Evolutionary conservation across 768 basidiomycete species (phyloP).

Genomic region (Clathrus columnatus): DNA sequence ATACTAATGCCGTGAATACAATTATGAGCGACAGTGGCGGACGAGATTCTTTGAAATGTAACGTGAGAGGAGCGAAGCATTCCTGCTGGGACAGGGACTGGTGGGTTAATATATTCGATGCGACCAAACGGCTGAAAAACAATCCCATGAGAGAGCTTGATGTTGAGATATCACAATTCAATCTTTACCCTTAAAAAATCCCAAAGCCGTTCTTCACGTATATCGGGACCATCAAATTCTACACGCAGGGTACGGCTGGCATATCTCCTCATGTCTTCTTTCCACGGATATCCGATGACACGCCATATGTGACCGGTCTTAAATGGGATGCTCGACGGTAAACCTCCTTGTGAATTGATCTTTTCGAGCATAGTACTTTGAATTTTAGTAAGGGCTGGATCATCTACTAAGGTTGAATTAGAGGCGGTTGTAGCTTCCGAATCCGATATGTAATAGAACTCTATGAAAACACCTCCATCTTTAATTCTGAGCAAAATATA

Average conservation of each 20-base stretch:
- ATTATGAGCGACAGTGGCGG: conserved; percentile 79
- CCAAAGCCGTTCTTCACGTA: conserved; percentile 73
- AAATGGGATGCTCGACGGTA: conserved; percentile 57
- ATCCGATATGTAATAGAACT: conserved; percentile 43
- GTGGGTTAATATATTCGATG: conserved; percentile 56
- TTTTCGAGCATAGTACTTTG: conserved; percentile 39
- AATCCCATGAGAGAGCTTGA: conserved; percentile 3
- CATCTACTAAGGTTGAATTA: conserved; percentile 18
- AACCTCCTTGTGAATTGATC: conserved; percentile 39
- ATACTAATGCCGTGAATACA: conserved; percentile 52
- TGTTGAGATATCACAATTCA: not conserved
- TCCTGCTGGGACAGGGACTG: conserved; percentile 55
- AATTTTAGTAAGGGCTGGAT: conserved; percentile 37
- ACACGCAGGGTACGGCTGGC: conserved; percentile 65
- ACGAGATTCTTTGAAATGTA: conserved; percentile 49
- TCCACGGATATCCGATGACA: conserved; percentile 73
- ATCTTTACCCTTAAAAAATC: conserved; percentile 60
- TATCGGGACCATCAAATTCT: conserved; percentile 84
- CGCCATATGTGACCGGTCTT: conserved; percentile 50
- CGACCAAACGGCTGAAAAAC: conserved; percentile 66
- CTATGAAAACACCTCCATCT: conserved; percentile 82
- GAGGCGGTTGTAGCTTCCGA: not conserved
- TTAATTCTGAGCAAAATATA: conserved; percentile 40
- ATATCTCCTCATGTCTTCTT: conserved; percentile 84
- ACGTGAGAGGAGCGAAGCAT: conserved; percentile 57